Evolutionary conservation across 1,284 basidiomycete genomes (phyloP), one percentile per base, ranked within the genome.

Genomic region (Boletus sp.): DNA sequence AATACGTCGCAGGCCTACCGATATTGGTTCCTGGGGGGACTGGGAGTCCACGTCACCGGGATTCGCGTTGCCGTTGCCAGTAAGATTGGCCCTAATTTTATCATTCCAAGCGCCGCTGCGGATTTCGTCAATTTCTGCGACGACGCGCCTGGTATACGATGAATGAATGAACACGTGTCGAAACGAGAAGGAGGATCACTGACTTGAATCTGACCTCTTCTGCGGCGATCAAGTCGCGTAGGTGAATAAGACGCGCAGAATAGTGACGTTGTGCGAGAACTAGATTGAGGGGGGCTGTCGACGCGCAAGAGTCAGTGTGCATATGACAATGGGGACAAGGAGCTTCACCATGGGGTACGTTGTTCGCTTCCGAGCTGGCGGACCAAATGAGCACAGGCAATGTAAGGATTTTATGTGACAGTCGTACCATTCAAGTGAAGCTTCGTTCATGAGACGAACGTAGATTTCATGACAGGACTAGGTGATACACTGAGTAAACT

Each of bases 201-300:
- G 57, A 88, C 90, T 81, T 88, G 75, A 92, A 94, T 48, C 78
- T 81, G 20, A 69, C 62, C 68, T 94, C 91, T 61, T 91, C 86
- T 2, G 70, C 73, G 35, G 75, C 62, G 39, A 94, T 91, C 37
- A 82, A 72, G 17, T 74, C 72, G 48, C 80, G 80, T 5, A 94
- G 72, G 59, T 94, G 86, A 29, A 76, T 64, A 41, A 90, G 72
- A 16, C 91, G 83, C 4, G 75, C 74, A 32, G 75, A 66, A 62
- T 89, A 93, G 65, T 83, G 80, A 42, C 75, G 83, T 58, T 84
- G 79, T 2, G 91, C 90, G 26, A 94, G 76, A 47, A 75, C 72
- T 12, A 85, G 72, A 59, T 91, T 83, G 5, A 66, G 55, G 20
- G 67, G 68, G 30, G 77, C 78, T 80, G 53, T n/a, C 13, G 19